Evolutionary conservation across 169 alveolate species (phyloP).

Genomic region (Miamiensis avidus): DNA sequence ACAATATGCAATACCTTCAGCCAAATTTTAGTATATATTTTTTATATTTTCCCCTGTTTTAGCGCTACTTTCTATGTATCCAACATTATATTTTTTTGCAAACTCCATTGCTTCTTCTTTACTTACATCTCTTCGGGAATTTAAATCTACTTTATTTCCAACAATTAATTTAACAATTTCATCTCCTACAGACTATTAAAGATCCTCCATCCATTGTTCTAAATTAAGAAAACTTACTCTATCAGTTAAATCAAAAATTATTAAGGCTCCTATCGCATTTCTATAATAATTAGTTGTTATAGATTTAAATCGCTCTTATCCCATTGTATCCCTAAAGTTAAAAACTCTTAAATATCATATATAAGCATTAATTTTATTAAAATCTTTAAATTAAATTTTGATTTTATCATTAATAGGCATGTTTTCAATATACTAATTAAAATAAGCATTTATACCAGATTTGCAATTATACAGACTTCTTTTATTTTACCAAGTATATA

Average conservation of each 20-base stretch:
- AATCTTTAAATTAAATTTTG: too few species aligned
- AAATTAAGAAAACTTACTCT: constrained; percentile 43
- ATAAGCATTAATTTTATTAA: neutral
- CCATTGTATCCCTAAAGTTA: constrained; percentile 91
- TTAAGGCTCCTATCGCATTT: constrained; percentile 65
- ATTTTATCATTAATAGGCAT: too few species aligned
- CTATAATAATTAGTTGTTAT: constrained; percentile 68
- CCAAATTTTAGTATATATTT: constrained; percentile 1
- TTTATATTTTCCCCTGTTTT: constrained; percentile 42
- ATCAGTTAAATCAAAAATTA: constrained; percentile 61
- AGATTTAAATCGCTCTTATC: constrained; percentile 71
- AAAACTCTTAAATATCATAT: too few species aligned
- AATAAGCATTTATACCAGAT: neutral
- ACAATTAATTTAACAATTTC: constrained; percentile 50
- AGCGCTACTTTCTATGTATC: constrained; percentile 39
- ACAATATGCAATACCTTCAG: neutral
- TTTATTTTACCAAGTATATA: neutral
- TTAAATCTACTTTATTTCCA: constrained; percentile 53
- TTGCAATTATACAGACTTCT: neutral
- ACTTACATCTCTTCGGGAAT: constrained; percentile 37
- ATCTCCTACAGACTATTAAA: constrained; percentile 49
- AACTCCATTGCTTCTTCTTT: constrained; percentile 34
- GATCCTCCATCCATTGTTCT: constrained; percentile 49
- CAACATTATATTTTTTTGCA: constrained; percentile 25
- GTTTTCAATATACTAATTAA: too few species aligned